phyloP scores from a whole-genome alignment of 345 rosid species.

The Camelina laxa region DNA sequence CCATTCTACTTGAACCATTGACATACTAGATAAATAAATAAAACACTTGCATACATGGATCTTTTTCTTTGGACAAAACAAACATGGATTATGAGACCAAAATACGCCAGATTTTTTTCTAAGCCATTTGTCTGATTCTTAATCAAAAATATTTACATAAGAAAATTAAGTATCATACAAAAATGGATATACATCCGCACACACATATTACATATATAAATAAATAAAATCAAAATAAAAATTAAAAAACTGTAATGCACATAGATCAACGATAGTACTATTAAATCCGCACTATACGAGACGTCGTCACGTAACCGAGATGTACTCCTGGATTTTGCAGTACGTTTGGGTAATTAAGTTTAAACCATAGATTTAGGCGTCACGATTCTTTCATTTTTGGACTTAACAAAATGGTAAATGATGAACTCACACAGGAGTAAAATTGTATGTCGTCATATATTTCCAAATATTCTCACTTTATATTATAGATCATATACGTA shows the following conservation, averaged over 20 bases:
- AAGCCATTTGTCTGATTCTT: too few relatives aligned
- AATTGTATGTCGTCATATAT: not conserved
- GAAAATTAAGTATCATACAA: not conserved
- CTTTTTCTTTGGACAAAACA: too few relatives aligned
- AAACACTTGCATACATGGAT: too few relatives aligned
- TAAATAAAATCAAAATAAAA: too few relatives aligned
- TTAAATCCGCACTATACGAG: not conserved
- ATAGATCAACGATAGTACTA: not conserved
- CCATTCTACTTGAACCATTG: too few relatives aligned
- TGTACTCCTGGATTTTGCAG: not conserved
- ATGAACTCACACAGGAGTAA: not conserved
- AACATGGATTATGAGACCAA: too few relatives aligned
- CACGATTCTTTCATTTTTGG: constrained; percentile 1
- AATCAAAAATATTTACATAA: too few relatives aligned
- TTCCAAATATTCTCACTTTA: constrained; percentile 9
- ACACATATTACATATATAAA: too few relatives aligned
- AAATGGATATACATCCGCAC: not conserved
- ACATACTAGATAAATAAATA: too few relatives aligned
- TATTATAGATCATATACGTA: not conserved
- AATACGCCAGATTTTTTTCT: too few relatives aligned
- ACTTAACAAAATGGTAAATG: not conserved
- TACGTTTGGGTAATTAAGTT: not conserved
- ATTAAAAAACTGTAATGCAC: too few relatives aligned
- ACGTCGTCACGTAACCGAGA: not conserved
- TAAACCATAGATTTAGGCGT: not conserved